A percentile compares a stretch with the other conserved stretches of the same genome.
phyloP scores from a whole-genome alignment of 768 basidiomycete species.

The Dentipellis fragilis region DNA sequence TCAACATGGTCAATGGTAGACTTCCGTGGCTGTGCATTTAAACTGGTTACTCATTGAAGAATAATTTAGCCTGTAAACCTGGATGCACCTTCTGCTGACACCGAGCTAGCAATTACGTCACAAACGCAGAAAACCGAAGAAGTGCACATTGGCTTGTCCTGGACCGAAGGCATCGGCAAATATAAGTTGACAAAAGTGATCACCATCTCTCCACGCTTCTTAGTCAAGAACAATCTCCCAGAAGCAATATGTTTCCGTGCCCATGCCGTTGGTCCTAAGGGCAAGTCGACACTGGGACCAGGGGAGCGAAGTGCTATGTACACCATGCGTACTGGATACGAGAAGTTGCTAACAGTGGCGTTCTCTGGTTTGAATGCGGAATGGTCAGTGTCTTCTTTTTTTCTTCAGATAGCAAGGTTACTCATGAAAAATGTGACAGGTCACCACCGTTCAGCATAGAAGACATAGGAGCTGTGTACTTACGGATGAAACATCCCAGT shows the following conservation, averaged over 20 bases:
- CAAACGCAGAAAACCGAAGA: constrained; percentile 52
- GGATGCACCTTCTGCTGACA: constrained; percentile 89
- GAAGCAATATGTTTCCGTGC: constrained; percentile 75
- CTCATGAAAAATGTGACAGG: constrained; percentile 37
- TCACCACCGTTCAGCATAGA: constrained; percentile 87
- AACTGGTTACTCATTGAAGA: background rate
- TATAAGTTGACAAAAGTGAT: constrained; percentile 95
- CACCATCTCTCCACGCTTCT: constrained; percentile 82
- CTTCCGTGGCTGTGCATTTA: background rate
- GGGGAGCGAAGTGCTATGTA: constrained; percentile 63
- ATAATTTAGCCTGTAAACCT: constrained; percentile 61
- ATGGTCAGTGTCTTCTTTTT: constrained; percentile 38
- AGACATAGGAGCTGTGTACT: constrained; percentile 77
- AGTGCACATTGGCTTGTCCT: constrained; percentile 80
- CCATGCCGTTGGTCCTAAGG: constrained; percentile 61
- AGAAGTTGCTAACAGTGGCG: constrained; percentile 75
- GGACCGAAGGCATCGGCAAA: constrained; percentile 91
- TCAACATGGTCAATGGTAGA: constrained; percentile 84
- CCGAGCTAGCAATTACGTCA: constrained; percentile 63
- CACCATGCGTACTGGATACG: constrained; percentile 51
- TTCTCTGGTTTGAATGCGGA: constrained; percentile 75
- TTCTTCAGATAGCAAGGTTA: background rate
- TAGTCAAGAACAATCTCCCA: constrained; percentile 73
- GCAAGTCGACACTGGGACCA: constrained; percentile 50
- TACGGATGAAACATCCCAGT: constrained; percentile 47